A percentile compares a stretch with the other conserved stretches of the same genome.
phyloP scores from a whole-genome alignment of 164 flowering plant species.

The Dillenia turbinata region DNA sequence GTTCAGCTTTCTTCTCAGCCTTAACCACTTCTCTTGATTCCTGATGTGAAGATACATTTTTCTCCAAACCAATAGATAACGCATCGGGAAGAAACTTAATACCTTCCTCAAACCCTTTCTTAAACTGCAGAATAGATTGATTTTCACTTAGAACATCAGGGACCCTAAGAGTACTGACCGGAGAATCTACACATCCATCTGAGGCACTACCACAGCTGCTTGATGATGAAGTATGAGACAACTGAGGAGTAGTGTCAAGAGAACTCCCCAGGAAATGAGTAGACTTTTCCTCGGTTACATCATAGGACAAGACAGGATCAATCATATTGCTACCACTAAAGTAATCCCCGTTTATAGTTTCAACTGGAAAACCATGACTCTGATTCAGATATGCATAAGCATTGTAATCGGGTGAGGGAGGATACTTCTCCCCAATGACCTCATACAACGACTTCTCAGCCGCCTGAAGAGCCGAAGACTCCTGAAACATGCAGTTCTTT shows the following conservation, averaged over 20 bases:
- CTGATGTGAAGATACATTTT: constrained; percentile 5
- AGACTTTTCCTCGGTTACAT: constrained; percentile 9
- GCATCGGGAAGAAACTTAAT: constrained; percentile 39
- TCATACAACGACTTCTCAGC: constrained; percentile 43
- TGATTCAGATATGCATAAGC: constrained; percentile 9
- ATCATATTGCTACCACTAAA: constrained; percentile 12
- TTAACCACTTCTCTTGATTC: constrained; percentile 16
- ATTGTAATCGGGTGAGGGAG: constrained; percentile 18
- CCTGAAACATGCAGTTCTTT: constrained; percentile 33
- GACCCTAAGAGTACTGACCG: constrained; percentile 4
- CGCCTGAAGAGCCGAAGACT: constrained; percentile 39
- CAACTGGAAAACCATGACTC: constrained; percentile 16
- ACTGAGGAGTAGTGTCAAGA: neutral
- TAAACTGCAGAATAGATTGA: constrained; percentile 10
- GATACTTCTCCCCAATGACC: constrained; percentile 23
- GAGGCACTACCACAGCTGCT: neutral
- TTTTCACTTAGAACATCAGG: constrained; percentile 10
- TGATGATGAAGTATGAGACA: neutral
- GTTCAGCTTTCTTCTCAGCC: constrained; percentile 19
- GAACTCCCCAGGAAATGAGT: neutral
- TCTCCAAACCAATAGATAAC: constrained; percentile 17
- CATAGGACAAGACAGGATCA: constrained; percentile 7
- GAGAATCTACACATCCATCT: constrained; percentile 12
- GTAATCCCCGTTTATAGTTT: constrained; percentile 1
- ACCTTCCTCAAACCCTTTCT: constrained; percentile 39